Conservation (phyloP, 495 filamentous ascomycete genomes). For the Neurospora sp. region DNA sequence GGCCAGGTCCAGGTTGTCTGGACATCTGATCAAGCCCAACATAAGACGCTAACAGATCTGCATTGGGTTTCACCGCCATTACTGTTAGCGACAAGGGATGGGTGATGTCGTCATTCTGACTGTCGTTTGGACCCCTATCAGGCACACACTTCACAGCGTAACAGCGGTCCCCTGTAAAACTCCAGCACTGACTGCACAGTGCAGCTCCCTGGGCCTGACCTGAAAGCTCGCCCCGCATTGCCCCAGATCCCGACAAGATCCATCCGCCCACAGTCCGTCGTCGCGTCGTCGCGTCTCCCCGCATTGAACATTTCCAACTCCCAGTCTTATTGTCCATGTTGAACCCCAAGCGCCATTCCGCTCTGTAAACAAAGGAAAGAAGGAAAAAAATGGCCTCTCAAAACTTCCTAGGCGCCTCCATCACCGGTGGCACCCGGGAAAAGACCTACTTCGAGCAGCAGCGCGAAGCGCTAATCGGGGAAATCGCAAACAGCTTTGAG, state of each 20-base stretch:
- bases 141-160: background rate
- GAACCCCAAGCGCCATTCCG: background rate
- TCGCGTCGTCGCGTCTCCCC: background rate
- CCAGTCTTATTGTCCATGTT: background rate
- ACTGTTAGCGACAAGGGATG: background rate
- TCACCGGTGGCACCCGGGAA: conserved; percentile 22
- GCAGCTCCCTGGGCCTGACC: background rate
- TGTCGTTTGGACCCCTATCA: background rate
- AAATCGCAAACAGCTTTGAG: conserved; percentile 84
- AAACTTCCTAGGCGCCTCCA: conserved; percentile 20
- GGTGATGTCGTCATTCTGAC: background rate
- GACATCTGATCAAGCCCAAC: background rate
- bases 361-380: background rate
- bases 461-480: conserved; percentile 61
- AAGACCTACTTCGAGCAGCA: conserved; percentile 67
- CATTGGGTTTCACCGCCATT: background rate
- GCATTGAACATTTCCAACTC: background rate
- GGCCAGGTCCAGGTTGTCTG: background rate
- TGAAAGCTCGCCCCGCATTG: background rate
- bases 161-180: background rate
- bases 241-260: background rate
- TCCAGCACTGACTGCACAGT: background rate
- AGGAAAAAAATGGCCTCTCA: conserved; percentile 22
- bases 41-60: background rate
- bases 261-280: background rate